Evolutionary conservation across 176 grass and related monocot species (phyloP).

Genomic region (Oryza coarctata): DNA sequence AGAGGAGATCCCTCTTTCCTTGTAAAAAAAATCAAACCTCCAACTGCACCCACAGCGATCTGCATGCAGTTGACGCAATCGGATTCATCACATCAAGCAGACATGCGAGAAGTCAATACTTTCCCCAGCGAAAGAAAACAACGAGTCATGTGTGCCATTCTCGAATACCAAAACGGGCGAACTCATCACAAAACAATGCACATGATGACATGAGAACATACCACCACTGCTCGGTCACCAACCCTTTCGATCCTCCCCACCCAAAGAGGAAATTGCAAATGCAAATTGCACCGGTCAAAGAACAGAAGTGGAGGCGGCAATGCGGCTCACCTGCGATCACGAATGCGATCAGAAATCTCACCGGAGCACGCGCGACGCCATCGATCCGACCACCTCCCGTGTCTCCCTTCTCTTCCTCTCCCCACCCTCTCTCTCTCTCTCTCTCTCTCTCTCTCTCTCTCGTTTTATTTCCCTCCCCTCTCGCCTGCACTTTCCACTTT

Average conservation of each 20-base stretch:
- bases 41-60: not conserved
- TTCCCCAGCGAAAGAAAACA: not conserved
- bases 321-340: conserved; percentile 43
- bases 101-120: not conserved
- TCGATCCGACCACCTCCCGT: conserved; percentile 1
- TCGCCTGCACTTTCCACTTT: conserved; percentile 48
- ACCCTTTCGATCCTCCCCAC: not conserved
- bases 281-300: not conserved
- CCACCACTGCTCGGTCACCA: not conserved
- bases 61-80: not conserved
- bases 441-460: too few species aligned
- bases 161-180: not conserved
- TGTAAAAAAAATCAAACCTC: not conserved
- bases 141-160: not conserved
- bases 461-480: conserved; percentile 24
- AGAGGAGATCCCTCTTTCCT: too few species aligned
- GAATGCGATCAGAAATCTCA: conserved; percentile 8
- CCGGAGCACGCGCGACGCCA: conserved; percentile 21
- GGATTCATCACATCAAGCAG: not conserved
- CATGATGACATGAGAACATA: too few species aligned
- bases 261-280: not conserved
- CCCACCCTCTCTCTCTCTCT: not conserved
- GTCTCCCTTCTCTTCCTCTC: conserved; percentile 5
- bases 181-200: not conserved
- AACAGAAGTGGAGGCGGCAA: conserved; percentile 23